Conservation (phyloP, 2,329 filamentous ascomycete genomes). For the Rutstroemia sp. region DNA sequence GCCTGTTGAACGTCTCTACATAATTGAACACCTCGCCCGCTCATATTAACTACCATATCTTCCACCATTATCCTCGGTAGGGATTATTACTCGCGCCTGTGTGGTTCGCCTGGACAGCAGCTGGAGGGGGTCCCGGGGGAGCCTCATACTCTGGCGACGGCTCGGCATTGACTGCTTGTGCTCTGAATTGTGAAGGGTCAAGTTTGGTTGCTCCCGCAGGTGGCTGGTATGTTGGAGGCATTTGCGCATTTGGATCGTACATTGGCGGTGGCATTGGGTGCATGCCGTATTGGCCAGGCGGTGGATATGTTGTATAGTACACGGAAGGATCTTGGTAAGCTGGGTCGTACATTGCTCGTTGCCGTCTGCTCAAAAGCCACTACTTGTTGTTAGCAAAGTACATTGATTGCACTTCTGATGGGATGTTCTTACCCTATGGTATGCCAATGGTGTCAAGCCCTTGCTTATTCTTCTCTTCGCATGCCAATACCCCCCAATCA, state of each 20-base stretch:
- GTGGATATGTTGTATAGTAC: conserved; percentile 35
- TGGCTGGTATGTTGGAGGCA: conserved; percentile 49
- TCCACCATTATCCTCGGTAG: conserved; percentile 22
- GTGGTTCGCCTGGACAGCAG: conserved; percentile 25
- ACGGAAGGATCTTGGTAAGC: conserved; percentile 39
- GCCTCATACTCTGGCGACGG: conserved; percentile 34
- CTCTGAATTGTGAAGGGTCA: conserved; percentile 41
- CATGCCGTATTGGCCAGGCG: conserved; percentile 37
- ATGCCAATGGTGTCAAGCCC: conserved; percentile 57
- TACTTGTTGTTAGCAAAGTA: conserved; percentile 15
- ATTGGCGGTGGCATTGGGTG: conserved; percentile 44
- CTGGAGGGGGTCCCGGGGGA: conserved; percentile 43
- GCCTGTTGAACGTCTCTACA: neutral
- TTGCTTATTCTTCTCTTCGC: conserved; percentile 59
- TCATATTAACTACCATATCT: conserved; percentile 16
- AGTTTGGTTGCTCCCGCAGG: conserved; percentile 45
- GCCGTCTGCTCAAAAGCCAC: conserved; percentile 28
- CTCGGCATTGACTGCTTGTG: conserved; percentile 25
- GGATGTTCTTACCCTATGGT: conserved; percentile 54
- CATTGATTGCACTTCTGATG: neutral
- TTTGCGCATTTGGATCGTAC: conserved; percentile 45
- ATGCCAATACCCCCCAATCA: conserved; percentile 63
- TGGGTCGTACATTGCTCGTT: conserved; percentile 31
- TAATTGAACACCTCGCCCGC: neutral
- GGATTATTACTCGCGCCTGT: conserved; percentile 31